Evolutionary conservation across 192 early-diverging fungal species (phyloP).

Genomic region (Pilaira anomala): DNA sequence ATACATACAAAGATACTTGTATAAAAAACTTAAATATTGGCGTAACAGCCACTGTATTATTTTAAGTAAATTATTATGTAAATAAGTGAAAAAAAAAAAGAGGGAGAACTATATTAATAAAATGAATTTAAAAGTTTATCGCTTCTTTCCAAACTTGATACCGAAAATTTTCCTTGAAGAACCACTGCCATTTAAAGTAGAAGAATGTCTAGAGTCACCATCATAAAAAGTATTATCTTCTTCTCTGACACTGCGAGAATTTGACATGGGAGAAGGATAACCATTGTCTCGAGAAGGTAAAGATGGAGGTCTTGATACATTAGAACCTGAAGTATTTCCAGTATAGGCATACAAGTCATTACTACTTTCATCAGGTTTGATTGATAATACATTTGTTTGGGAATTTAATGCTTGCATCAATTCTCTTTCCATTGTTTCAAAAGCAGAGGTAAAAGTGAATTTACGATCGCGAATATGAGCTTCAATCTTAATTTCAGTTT

Average conservation of each 20-base stretch:
- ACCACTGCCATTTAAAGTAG: not conserved
- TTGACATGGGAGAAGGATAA: constrained; percentile 21
- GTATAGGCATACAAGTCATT: not conserved
- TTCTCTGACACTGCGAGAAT: constrained; percentile 8
- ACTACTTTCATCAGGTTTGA: constrained; percentile 7
- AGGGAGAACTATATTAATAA: not conserved
- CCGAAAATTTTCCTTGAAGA: constrained; percentile 23
- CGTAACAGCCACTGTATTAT: not conserved
- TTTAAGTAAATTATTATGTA: not conserved
- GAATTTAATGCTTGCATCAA: not conserved
- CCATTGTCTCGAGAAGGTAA: constrained; percentile 19
- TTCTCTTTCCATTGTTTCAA: constrained; percentile 16
- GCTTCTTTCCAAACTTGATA: constrained; percentile 24
- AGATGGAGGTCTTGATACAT: constrained; percentile 11
- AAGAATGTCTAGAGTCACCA: constrained; percentile 27
- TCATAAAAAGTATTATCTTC: constrained; percentile 28
- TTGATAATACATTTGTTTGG: not conserved
- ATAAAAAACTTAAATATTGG: too few species aligned
- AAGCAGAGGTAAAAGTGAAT: constrained; percentile 42
- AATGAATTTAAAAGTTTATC: not conserved
- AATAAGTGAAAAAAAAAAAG: not conserved
- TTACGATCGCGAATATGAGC: constrained; percentile 39
- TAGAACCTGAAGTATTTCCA: not conserved
- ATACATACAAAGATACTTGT: too few species aligned
- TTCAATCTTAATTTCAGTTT: constrained; percentile 52